These are phyloP conservation scores for Tulasnella sp. DNA, from an alignment of 768 basidiomycete species.

Conservation along the genomic window DNA sequence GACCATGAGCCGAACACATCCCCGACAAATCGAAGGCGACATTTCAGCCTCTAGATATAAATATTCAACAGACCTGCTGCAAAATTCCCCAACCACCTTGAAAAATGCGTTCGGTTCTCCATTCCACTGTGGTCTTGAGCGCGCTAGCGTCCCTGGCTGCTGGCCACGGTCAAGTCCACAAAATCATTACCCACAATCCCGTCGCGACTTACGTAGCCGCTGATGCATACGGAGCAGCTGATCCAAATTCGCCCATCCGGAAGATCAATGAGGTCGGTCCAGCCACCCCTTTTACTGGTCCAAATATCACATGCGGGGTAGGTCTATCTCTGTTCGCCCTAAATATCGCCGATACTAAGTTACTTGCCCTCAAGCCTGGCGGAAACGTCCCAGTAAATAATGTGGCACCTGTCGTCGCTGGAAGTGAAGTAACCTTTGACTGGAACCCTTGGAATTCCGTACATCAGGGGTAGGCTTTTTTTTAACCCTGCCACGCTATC, in stretches of 20 bases:
- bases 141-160: not conserved
- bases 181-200: conserved; percentile 25
- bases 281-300: conserved; percentile 24
- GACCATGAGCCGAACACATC: not conserved
- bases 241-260: conserved; percentile 29
- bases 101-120: not conserved
- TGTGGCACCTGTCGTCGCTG: conserved; percentile 27
- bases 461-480: conserved; percentile 17
- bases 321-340: not conserved
- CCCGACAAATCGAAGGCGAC: not conserved
- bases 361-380: conserved; percentile 18
- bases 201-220: conserved; percentile 25
- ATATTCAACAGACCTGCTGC: not conserved
- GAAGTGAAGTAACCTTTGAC: conserved; percentile 28
- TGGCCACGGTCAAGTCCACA: conserved; percentile 29
- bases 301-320: conserved; percentile 29
- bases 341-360: not conserved
- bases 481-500: not conserved
- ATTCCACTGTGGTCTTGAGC: not conserved
- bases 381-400: conserved; percentile 26
- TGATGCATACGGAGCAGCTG: conserved; percentile 27
- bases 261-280: conserved; percentile 28
- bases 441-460: conserved; percentile 28
- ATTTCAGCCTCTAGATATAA: not conserved
- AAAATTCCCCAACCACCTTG: not conserved